Evolutionary conservation across 768 basidiomycete genomes (phyloP), one percentile per base, ranked within the genome.

Genomic region (Mycena kentingensis): DNA sequence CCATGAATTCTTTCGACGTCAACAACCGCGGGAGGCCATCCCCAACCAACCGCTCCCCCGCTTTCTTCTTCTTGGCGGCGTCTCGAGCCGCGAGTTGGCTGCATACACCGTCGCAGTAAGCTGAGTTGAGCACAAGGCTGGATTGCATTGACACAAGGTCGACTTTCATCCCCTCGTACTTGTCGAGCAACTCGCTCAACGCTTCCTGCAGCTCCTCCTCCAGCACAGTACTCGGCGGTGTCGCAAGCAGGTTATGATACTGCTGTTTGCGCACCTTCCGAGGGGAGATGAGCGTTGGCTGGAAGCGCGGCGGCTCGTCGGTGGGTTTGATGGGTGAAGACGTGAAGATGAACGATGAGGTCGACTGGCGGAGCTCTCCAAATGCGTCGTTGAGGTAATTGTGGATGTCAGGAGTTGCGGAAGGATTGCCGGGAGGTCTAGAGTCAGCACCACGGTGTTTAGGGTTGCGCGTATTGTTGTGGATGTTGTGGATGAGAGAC

Each of bases 61-160:
- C 35, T 26, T 53, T 53, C 28, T 52, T 37, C 27, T 36, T 49
- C 24, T 37, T 52, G 24, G 34, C 45, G 22, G 47, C 51, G 24
- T 60, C 51, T 10, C 46, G 45, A 7, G 21, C 54, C 29, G 34
- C 19, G 5, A 60, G 29, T 32, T 60, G 46, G 16, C 29, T 31
- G 5, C 47, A 26, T 26, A 42, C 35, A 3, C 28, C 22, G n/a
- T 49, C 54, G 7, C 21, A 19, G 32, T 60, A 46, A 13, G 27
- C 19, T 1, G 29, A 38, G 7, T 56, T 35, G 24, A 60, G 43
- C 8, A 60, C 29, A 1, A 34, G 19, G 16, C 28, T 39, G 8
- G 55, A 31, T 19, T 57, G 55, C 35, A 57, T 39, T 12, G 12
- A 27, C 6, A 43, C 29, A 8, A 52, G 21, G 10, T 28, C 16